A percentile compares a stretch with the other conserved stretches of the same genome.
These are phyloP conservation scores for Quercus parvula DNA, from an alignment of 306 rosid genomes.

Conservation along the genomic window DNA sequence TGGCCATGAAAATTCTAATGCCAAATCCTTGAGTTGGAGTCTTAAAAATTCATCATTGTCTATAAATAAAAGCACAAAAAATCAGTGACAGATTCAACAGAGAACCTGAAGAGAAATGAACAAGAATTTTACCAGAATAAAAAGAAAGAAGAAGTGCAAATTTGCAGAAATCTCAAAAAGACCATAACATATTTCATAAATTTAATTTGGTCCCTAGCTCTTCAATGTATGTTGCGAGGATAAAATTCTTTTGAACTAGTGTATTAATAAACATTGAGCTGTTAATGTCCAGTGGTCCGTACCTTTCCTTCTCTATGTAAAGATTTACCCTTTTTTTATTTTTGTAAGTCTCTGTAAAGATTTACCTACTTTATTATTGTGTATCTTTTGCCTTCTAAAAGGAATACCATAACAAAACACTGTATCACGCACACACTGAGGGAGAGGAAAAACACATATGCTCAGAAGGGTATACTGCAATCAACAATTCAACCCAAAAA, in stretches of 20 bases:
- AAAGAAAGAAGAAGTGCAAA: not conserved
- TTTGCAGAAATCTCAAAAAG: not conserved
- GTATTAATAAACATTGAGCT: not conserved
- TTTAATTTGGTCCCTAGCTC: not conserved
- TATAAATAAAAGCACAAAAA: conserved; percentile 18
- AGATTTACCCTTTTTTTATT: not conserved
- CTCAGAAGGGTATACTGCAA: not conserved
- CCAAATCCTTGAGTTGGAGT: conserved; percentile 61
- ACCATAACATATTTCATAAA: not conserved
- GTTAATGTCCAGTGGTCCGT: not conserved
- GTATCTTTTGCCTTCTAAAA: not conserved
- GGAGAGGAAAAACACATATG: not conserved
- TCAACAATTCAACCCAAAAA: not conserved
- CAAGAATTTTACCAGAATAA: not conserved
- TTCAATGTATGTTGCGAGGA: not conserved
- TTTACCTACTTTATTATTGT: not conserved
- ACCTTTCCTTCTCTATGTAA: not conserved
- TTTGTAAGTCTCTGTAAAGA: not conserved
- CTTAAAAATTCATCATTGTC: conserved; percentile 57
- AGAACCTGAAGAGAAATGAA: not conserved
- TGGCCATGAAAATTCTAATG: conserved; percentile 85
- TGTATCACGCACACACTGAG: too few species aligned
- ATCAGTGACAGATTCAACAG: conserved; percentile 6
- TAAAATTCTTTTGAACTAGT: not conserved
- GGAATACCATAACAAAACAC: not conserved